phyloP scores from a whole-genome alignment of 1,284 basidiomycete genomes.

The Fomitopsis pinicola region DNA sequence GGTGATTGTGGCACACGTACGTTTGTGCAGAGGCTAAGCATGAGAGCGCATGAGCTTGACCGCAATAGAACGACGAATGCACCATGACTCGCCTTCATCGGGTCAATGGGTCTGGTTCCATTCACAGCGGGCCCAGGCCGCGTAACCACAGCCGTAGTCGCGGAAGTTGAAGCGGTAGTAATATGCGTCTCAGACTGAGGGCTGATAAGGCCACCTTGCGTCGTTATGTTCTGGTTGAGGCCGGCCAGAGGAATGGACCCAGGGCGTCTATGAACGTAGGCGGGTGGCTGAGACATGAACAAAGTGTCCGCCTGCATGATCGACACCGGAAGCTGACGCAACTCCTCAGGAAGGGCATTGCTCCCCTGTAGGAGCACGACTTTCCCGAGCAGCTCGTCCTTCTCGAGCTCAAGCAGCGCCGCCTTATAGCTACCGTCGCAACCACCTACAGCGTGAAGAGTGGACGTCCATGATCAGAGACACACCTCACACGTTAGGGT shows the following conservation, averaged over 20 bases:
- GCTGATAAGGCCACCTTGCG: slow-evolving; percentile 29
- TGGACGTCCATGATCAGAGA: neutral
- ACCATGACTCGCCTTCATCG: slow-evolving; percentile 25
- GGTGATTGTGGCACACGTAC: slow-evolving; percentile 17
- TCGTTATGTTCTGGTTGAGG: slow-evolving; percentile 19
- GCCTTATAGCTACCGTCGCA: slow-evolving; percentile 41
- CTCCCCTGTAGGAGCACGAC: slow-evolving; percentile 55
- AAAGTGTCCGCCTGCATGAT: slow-evolving; percentile 56
- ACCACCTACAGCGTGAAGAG: slow-evolving; percentile 24
- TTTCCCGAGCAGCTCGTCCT: slow-evolving; percentile 63
- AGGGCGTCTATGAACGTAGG: slow-evolving; percentile 36
- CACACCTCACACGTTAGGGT: neutral
- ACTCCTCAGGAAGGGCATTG: slow-evolving; percentile 41
- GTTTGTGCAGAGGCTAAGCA: slow-evolving; percentile 33
- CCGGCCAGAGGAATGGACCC: slow-evolving; percentile 28
- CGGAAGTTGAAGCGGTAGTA: slow-evolving; percentile 15
- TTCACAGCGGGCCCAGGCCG: neutral
- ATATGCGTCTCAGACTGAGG: slow-evolving; percentile 28
- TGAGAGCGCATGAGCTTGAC: neutral
- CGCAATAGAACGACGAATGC: neutral
- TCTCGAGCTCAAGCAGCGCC: slow-evolving; percentile 33
- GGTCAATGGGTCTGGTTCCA: slow-evolving; percentile 24
- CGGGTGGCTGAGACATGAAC: slow-evolving; percentile 50
- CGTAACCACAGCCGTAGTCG: too few species aligned
- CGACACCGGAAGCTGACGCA: slow-evolving; percentile 48